Evolutionary conservation across 495 filamentous ascomycete species (phyloP).

Genomic region (Aspergillus saccharolyticus): DNA sequence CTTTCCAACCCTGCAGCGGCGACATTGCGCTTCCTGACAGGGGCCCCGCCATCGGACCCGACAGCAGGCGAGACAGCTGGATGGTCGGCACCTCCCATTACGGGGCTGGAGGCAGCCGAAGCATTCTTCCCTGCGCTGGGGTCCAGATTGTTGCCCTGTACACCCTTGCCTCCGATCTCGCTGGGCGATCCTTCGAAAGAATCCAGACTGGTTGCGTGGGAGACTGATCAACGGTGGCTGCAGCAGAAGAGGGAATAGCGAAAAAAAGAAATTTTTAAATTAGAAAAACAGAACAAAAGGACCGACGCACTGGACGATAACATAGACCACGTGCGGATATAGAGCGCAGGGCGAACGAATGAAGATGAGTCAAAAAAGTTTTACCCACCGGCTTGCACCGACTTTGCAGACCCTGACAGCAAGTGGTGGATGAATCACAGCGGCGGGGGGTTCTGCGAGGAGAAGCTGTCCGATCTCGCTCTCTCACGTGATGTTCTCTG

Average conservation of each 20-base stretch:
- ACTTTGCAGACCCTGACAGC: not conserved
- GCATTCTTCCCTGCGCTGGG: constrained; percentile 32
- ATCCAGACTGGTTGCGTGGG: constrained; percentile 36
- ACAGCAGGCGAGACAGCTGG: constrained; percentile 28
- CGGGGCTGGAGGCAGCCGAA: constrained; percentile 36
- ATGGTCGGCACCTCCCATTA: constrained; percentile 42
- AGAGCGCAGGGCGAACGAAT: not conserved
- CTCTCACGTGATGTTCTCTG: constrained; percentile 6
- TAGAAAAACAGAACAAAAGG: not conserved
- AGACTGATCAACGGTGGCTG: not conserved
- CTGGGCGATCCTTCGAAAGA: constrained; percentile 32
- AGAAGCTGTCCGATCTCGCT: constrained; percentile 20
- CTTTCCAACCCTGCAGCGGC: constrained; percentile 53
- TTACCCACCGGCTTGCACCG: not conserved
- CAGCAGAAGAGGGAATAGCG: not conserved
- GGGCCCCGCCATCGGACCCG: constrained; percentile 28
- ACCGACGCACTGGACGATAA: not conserved
- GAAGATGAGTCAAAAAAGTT: not conserved
- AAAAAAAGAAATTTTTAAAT: not conserved
- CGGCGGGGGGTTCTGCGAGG: constrained; percentile 4
- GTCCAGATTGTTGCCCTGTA: constrained; percentile 28
- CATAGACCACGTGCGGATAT: not conserved
- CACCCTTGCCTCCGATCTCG: constrained; percentile 34
- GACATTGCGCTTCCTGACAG: constrained; percentile 43
- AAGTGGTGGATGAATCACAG: not conserved